Base-by-base conservation (phyloP, 768 basidiomycete species). In the Lanmaoa rubissima region DNA sequence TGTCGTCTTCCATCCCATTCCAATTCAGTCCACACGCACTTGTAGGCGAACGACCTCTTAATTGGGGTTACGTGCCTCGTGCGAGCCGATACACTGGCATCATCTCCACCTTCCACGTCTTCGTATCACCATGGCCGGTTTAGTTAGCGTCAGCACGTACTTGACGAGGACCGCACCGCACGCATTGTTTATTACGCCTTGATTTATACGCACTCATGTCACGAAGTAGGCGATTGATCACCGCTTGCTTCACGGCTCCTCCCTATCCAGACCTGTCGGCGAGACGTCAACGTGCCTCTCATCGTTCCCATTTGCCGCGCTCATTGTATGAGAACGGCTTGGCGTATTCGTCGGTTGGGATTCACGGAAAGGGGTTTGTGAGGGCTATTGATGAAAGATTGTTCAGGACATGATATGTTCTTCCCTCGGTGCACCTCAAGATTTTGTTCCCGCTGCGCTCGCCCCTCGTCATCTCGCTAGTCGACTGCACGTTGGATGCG, bases 61-160 rank as follows among this genome's bases (percentile, higher is more conserved):
- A 71, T 65, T 89, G 88, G 81, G 87, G 87, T 87, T 83, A 77
- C 83, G 86, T 85, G 80, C 80, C 81, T 86, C 85, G 84, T 78
- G 78, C 79, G 75, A 77, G 85, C 87, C 87, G 74, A 90, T 69
- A 88, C 89, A 86, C 78, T 69, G 87, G 87, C 68, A 55, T 80
- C 81, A 73, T 74, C 71, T 61, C 73, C 68, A 14, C 63, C 56
- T 71, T 69, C 49, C 53, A 48, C 48, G 54, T 61, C 67, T 60
- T 48, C 47, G 5, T 51, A 51, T 65, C 63, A 61, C 62, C 53
- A 51, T 45, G 35, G 43, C 57, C 53, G 60, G 59, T 72, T 69
- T 71, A 58, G 51, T 61, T 68, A 51, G 47, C 45, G 38, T 61
- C 68, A 51, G 67, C 60, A 67, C 58, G 43, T 56, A 60, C 67